phyloP scores from a whole-genome alignment of 768 basidiomycete species.

The Russula griseocarnosa region DNA sequence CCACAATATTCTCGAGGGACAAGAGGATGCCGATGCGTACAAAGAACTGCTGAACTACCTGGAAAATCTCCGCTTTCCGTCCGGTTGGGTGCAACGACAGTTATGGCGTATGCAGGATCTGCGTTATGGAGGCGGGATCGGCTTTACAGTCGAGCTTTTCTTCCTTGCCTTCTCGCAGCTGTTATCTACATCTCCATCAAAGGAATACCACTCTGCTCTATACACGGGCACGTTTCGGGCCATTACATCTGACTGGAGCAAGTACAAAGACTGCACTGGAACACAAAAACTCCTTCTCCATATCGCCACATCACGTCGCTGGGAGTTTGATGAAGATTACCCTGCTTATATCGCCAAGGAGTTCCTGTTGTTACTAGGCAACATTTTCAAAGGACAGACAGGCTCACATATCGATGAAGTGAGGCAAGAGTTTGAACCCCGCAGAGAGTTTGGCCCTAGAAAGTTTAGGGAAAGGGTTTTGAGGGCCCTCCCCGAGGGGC shows the following conservation, averaged over 20 bases:
- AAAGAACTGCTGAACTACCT: neutral
- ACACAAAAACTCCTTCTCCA: slow-evolving; percentile 2
- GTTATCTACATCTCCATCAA: neutral
- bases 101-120: neutral
- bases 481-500: neutral
- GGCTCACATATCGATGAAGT: neutral
- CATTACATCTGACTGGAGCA: neutral
- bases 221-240: neutral
- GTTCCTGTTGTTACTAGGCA: neutral
- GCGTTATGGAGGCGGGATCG: neutral
- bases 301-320: neutral
- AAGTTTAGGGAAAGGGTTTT: neutral
- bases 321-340: neutral
- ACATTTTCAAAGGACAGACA: neutral
- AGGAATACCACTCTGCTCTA: neutral
- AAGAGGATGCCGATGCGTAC: neutral
- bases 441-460: no score
- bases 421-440: neutral
- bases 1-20: neutral
- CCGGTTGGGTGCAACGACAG: neutral
- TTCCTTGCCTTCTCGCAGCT: slow-evolving; percentile 6
- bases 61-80: neutral
- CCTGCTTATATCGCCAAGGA: neutral
- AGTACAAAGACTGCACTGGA: neutral
- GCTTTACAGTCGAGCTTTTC: no score